Evolutionary conservation across 2,329 filamentous ascomycete species (phyloP).

Genomic region (Scleromitrula shiraiana): DNA sequence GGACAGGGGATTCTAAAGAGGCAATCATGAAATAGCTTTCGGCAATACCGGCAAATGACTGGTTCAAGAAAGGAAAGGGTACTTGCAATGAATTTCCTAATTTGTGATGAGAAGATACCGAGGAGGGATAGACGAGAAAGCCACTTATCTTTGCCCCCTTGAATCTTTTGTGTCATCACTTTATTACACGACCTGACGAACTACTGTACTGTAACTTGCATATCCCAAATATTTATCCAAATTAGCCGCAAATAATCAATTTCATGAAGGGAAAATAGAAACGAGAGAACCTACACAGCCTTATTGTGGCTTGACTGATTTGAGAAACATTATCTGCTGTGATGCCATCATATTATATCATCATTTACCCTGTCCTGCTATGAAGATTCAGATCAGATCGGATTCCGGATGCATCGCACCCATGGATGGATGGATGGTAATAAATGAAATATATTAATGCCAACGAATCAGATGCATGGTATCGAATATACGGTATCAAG

Average conservation of each 20-base stretch:
- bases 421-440: no score
- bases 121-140: constrained; percentile 15
- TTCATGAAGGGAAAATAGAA: neutral
- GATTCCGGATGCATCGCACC: no score
- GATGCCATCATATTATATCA: no score
- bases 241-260: constrained; percentile 5
- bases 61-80: constrained; percentile 2
- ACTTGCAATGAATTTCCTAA: constrained; percentile 1
- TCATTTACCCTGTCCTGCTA: no score
- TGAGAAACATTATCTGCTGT: neutral
- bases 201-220: constrained; percentile 2
- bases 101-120: constrained; percentile 13
- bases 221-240: no score
- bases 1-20: constrained; percentile 18
- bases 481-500: no score
- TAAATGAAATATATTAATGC: no score
- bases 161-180: constrained; percentile 21
- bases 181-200: no score
- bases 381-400: no score
- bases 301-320: constrained; percentile 19
- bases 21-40: constrained; percentile 16
- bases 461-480: no score
- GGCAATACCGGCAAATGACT: constrained; percentile 18
- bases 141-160: constrained; percentile 17
- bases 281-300: constrained; percentile 16